Evolutionary conservation across 1,284 basidiomycete species (phyloP).

Genomic region (Rugosomyces carneus): DNA sequence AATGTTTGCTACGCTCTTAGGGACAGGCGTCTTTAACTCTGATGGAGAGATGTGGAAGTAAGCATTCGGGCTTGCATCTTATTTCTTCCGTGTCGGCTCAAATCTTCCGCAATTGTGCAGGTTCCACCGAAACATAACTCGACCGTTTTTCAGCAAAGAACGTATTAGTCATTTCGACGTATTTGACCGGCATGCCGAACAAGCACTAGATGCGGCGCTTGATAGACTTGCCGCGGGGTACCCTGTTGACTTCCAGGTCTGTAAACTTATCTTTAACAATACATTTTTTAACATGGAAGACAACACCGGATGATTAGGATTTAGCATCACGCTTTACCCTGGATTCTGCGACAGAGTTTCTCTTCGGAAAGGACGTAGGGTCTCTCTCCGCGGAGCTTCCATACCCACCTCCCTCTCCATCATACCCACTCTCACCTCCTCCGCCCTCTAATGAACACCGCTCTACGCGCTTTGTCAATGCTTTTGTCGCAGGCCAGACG

Average conservation of each 20-base stretch:
- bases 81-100: neutral
- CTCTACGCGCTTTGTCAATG: constrained; percentile 28
- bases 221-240: constrained; percentile 28
- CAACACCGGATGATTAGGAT: constrained; percentile 26
- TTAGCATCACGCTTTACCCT: constrained; percentile 31
- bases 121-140: constrained; percentile 42
- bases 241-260: constrained; percentile 38
- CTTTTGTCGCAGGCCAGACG: constrained; percentile 26
- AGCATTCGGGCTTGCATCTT: neutral
- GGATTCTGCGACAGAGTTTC: constrained; percentile 44
- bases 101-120: constrained; percentile 15
- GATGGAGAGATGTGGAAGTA: constrained; percentile 41
- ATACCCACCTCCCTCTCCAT: constrained; percentile 19
- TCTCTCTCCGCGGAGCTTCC: constrained; percentile 26
- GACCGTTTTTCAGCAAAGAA: constrained; percentile 44
- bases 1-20: constrained; percentile 35
- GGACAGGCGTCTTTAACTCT: constrained; percentile 45
- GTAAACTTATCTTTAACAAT: neutral
- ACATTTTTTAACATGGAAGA: neutral
- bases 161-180: constrained; percentile 41
- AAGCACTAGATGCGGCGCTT: constrained; percentile 27
- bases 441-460: constrained; percentile 15
- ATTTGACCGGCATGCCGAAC: constrained; percentile 35
- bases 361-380: constrained; percentile 35
- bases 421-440: constrained; percentile 10